These are phyloP conservation scores for Phalaenopsis aphrodite DNA, from an alignment of 106 monocot genomes.

Conservation along the genomic window DNA sequence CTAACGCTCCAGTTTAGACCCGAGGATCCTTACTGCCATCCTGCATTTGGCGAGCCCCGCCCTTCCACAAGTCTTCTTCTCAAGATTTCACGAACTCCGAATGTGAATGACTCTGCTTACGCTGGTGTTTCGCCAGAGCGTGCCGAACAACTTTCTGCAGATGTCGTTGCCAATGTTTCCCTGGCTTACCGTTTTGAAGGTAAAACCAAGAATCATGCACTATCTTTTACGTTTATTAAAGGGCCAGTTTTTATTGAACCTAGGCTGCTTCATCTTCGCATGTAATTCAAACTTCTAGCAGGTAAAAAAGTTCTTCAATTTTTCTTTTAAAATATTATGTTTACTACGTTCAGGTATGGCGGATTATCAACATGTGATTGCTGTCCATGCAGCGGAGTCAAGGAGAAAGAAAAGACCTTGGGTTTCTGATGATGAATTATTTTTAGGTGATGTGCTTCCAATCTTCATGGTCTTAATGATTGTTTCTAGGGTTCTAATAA, in stretches of 20 bases:
- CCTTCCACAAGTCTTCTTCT: slow-evolving; percentile 43
- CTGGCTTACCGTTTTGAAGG: slow-evolving; percentile 66
- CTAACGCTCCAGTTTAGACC: slow-evolving; percentile 83
- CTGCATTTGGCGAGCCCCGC: slow-evolving; percentile 48
- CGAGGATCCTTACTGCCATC: slow-evolving; percentile 83
- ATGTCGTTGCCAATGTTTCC: slow-evolving; percentile 57
- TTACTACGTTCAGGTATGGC: slow-evolving; percentile 58
- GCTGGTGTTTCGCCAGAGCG: not conserved
- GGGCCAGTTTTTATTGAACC: not conserved
- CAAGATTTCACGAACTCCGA: slow-evolving; percentile 34
- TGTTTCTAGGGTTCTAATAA: not conserved
- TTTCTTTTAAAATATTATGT: not conserved
- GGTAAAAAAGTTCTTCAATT: not conserved
- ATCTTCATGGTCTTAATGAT: not conserved
- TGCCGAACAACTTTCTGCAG: slow-evolving; percentile 25
- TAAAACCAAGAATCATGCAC: not conserved
- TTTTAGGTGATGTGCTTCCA: slow-evolving; percentile 14
- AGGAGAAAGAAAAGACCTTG: slow-evolving; percentile 35
- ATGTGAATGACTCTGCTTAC: not conserved
- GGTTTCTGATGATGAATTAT: slow-evolving; percentile 15
- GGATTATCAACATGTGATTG: slow-evolving; percentile 82
- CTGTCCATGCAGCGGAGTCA: slow-evolving; percentile 64
- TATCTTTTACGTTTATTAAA: not conserved
- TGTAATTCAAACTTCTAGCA: not conserved
- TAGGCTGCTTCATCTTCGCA: no score